phyloP scores from a whole-genome alignment of 208 protist genomes.

The Wallacemonas sp. region DNA sequence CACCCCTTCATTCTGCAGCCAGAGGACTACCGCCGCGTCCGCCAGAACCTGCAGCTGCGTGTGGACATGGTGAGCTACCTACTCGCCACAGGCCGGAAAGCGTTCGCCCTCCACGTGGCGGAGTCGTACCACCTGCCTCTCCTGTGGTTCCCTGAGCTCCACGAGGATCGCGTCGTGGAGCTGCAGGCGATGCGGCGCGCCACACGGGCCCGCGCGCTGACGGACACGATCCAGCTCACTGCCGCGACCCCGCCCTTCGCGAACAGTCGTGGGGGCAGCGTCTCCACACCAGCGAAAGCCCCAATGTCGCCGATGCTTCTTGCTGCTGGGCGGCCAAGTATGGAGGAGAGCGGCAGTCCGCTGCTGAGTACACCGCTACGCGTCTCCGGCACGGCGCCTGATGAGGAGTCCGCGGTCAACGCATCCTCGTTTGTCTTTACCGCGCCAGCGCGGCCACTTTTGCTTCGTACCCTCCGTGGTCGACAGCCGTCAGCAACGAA shows the following conservation, averaged over 20 bases:
- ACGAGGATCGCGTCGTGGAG: neutral
- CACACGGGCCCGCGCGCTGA: neutral
- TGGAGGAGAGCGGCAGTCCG: neutral
- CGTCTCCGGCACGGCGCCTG: neutral
- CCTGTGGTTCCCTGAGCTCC: slow-evolving; percentile 74
- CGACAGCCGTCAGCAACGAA: no score
- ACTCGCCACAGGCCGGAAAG: slow-evolving; percentile 57
- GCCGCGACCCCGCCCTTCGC: slow-evolving; percentile 3
- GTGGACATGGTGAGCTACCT: slow-evolving; percentile 86
- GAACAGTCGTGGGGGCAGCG: neutral
- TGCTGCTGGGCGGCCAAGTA: neutral
- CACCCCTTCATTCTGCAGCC: slow-evolving; percentile 54
- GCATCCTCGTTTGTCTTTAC: no score
- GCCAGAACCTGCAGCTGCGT: slow-evolving; percentile 54
- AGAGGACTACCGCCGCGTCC: slow-evolving; percentile 42
- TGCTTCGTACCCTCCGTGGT: no score
- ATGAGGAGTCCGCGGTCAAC: no score
- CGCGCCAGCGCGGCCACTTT: no score
- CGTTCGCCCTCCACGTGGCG: slow-evolving; percentile 57
- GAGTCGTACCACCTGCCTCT: slow-evolving; percentile 64
- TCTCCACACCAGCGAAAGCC: neutral
- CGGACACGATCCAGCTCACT: slow-evolving; percentile 10
- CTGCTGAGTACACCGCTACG: neutral
- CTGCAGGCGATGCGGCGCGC: slow-evolving; percentile 12
- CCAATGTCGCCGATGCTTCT: slow-evolving; percentile 11